Conservation (phyloP, 345 rosid species). For the Ailanthus altissimus region DNA sequence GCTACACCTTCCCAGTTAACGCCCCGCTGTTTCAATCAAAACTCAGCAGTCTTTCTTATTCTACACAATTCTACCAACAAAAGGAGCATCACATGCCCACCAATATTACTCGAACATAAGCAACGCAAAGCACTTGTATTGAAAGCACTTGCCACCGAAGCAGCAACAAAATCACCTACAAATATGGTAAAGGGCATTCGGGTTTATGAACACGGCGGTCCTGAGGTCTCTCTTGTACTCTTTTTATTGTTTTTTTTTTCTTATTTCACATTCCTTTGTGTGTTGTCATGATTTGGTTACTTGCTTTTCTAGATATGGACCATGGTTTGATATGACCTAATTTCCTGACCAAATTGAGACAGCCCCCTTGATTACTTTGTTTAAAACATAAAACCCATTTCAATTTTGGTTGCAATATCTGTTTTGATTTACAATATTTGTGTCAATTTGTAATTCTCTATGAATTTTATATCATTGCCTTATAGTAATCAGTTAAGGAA, state of each 20-base stretch:
- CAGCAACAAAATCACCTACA: constrained; percentile 13
- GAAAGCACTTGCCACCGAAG: constrained; percentile 27
- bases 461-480: background rate
- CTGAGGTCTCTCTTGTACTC: constrained; percentile 52
- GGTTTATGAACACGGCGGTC: constrained; percentile 85
- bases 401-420: background rate
- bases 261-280: background rate
- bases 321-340: background rate
- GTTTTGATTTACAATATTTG: background rate
- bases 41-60: background rate
- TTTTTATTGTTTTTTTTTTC: background rate
- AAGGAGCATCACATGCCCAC: background rate
- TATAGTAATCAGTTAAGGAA: background rate
- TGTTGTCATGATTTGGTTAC: background rate
- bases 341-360: background rate
- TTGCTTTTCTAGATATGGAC: background rate
- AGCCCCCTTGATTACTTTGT: background rate
- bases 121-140: background rate
- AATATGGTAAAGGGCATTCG: constrained; percentile 48
- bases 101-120: background rate
- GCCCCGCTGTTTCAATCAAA: background rate
- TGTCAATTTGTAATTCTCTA: background rate
- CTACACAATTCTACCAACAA: constrained; percentile 5
- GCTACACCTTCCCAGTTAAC: background rate
- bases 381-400: background rate